Evolutionary conservation across 2,329 filamentous ascomycete genomes (phyloP).

Genomic region (Ambrosiella beaveri): DNA sequence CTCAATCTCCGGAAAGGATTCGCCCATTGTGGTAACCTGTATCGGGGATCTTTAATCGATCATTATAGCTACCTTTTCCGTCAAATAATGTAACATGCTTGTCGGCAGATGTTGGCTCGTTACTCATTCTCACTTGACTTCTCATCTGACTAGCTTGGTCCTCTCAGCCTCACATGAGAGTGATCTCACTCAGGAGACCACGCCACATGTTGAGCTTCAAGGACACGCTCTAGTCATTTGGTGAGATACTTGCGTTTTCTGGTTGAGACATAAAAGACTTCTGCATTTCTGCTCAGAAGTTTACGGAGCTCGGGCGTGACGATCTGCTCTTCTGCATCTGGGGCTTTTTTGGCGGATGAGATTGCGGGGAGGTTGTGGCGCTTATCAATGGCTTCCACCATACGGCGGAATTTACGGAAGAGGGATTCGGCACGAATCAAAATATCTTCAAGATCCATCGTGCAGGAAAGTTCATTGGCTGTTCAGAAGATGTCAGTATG

Average conservation of each 20-base stretch:
- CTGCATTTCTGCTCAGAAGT: constrained; percentile 32
- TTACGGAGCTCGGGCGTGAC: constrained; percentile 41
- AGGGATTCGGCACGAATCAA: constrained; percentile 76
- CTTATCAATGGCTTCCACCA: constrained; percentile 83
- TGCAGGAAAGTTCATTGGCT: constrained; percentile 92
- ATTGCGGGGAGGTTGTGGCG: constrained; percentile 61
- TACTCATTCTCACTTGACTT: background rate
- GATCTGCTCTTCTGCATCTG: constrained; percentile 23
- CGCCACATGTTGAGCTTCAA: constrained; percentile 7
- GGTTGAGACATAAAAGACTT: constrained; percentile 22
- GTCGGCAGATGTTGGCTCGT: background rate
- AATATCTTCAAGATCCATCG: constrained; percentile 76
- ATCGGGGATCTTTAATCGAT: background rate
- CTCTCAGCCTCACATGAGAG: background rate
- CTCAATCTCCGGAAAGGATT: background rate
- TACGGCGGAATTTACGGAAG: constrained; percentile 72
- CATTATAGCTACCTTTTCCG: background rate
- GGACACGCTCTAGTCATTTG: constrained; percentile 8
- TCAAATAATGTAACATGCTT: background rate
- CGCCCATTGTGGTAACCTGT: too few species aligned
- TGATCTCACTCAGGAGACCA: constrained; percentile 7
- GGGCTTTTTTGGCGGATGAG: constrained; percentile 15
- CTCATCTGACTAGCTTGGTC: too few species aligned
- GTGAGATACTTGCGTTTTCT: constrained; percentile 10
- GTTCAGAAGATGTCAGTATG: constrained; percentile 2